Evolutionary conservation across 106 monocot genomes (phyloP).

Genomic region (Amphibolis antarctica): DNA sequence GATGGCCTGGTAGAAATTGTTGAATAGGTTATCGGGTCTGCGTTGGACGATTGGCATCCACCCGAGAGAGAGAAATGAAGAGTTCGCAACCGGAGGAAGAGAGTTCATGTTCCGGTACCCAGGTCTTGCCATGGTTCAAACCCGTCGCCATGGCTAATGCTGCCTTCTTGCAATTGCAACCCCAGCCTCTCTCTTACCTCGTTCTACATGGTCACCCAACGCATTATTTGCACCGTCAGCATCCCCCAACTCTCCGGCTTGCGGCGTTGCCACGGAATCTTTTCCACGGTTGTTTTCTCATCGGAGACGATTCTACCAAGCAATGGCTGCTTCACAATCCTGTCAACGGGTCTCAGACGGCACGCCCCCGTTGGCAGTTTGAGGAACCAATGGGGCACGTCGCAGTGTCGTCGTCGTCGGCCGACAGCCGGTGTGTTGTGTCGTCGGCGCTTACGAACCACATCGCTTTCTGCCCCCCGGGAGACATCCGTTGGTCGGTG

Average conservation of each 20-base stretch:
- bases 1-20: no score
- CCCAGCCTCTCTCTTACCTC: no score
- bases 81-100: no score
- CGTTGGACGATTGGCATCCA: no score
- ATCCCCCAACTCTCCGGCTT: constrained; percentile 2
- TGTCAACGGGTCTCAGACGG: background rate
- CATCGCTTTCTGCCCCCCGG: constrained; percentile 2
- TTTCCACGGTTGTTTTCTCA: background rate
- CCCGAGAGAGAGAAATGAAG: no score
- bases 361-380: background rate
- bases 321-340: background rate
- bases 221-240: background rate
- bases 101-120: no score
- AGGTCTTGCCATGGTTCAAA: no score
- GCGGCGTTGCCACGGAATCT: background rate
- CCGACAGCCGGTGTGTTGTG: background rate
- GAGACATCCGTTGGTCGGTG: background rate
- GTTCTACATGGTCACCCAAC: background rate
- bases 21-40: no score
- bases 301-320: background rate
- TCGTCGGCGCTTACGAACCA: background rate
- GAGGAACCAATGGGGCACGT: background rate
- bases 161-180: background rate
- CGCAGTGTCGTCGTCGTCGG: constrained; percentile 1
- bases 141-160: constrained; percentile 8